phyloP scores from a whole-genome alignment of 306 rosid genomes.

The Cucurbita argyrosperma region DNA sequence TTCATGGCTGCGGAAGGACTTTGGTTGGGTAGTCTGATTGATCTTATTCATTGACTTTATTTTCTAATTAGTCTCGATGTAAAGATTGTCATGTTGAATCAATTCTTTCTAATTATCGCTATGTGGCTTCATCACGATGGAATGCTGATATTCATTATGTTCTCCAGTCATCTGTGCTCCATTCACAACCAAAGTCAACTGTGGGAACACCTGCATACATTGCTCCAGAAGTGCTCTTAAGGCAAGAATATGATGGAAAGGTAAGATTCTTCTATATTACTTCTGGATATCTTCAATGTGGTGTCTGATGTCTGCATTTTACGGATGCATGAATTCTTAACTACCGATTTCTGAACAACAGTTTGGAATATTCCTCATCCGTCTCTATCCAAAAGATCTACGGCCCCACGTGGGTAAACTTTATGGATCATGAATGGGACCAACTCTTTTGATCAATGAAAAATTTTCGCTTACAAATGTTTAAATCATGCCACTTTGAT shows the following conservation, averaged over 20 bases:
- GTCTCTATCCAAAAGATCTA: too few relatives aligned
- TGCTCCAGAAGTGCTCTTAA: constrained; percentile 84
- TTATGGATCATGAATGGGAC: too few relatives aligned
- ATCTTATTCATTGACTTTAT: background rate
- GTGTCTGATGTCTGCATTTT: background rate
- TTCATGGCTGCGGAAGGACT: background rate
- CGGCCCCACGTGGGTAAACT: too few relatives aligned
- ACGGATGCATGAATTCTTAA: background rate
- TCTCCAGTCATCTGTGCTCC: constrained; percentile 76
- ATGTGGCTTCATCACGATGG: background rate
- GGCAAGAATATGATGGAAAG: constrained; percentile 93
- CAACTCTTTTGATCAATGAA: too few relatives aligned
- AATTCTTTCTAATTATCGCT: background rate
- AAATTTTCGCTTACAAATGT: too few relatives aligned
- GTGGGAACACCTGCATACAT: constrained; percentile 97
- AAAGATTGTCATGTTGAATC: background rate
- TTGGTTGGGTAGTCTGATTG: constrained; percentile 2
- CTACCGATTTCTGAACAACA: background rate
- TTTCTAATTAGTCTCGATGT: background rate
- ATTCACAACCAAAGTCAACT: constrained; percentile 94
- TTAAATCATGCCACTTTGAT: too few relatives aligned
- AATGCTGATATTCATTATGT: constrained; percentile 14
- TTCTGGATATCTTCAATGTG: background rate
- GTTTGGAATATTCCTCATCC: too few relatives aligned
- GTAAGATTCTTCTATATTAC: constrained; percentile 18